Evolutionary conservation across 192 early-diverging fungal genomes (phyloP).

Genomic region (Chytriomyces sp.): DNA sequence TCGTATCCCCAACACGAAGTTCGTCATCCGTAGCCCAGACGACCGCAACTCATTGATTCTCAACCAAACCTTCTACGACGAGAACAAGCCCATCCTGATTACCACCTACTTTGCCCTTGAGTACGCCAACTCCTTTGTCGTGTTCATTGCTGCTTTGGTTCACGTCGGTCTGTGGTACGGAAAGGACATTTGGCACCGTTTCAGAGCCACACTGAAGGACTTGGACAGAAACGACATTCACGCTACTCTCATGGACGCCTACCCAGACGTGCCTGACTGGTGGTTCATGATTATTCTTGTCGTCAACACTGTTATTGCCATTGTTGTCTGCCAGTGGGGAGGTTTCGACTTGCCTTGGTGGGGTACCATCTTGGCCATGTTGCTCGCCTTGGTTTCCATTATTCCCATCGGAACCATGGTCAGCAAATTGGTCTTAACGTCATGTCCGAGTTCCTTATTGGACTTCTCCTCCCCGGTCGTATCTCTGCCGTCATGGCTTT

Average conservation of each 20-base stretch:
- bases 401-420: conserved; percentile 68
- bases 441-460: conserved; percentile 71
- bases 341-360: conserved; percentile 54
- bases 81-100: conserved; percentile 11
- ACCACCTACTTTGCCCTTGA: conserved; percentile 39
- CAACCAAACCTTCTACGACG: conserved; percentile 24
- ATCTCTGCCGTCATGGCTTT: conserved; percentile 53
- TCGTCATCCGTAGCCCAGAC: too few species aligned
- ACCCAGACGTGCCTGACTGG: conserved; percentile 38
- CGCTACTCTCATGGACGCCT: conserved; percentile 33
- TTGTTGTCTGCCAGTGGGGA: conserved; percentile 1
- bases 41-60: not conserved
- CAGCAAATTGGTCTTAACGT: conserved; percentile 59
- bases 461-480: conserved; percentile 64
- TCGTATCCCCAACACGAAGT: not conserved
- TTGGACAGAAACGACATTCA: conserved; percentile 38
- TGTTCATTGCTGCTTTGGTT: conserved; percentile 58
- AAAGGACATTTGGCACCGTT: conserved; percentile 30
- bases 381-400: conserved; percentile 58
- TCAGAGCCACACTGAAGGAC: conserved; percentile 28
- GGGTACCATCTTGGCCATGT: conserved; percentile 42
- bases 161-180: conserved; percentile 69
- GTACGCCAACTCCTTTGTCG: conserved; percentile 48
- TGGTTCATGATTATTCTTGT: conserved; percentile 40
- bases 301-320: not conserved